Evolutionary conservation across 768 basidiomycete genomes (phyloP), one percentile per base, ranked within the genome.

Genomic region (Dioszegia crocea): DNA sequence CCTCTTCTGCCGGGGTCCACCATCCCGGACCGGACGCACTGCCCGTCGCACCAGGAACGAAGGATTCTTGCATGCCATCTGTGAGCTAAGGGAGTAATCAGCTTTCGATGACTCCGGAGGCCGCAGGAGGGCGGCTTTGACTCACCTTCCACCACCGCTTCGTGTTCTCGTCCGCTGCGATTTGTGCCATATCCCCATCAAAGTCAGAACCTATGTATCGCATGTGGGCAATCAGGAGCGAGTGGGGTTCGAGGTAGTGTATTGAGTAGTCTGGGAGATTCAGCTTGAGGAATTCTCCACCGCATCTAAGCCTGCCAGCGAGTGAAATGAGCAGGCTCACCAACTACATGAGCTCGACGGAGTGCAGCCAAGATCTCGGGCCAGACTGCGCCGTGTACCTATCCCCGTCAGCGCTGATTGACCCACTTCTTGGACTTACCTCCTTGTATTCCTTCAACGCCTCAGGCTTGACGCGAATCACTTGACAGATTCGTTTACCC

Each of bases 61-160:
- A 83, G 67, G 84, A 86, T 74, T 86, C 83, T 76, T 90, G 88
- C 87, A 89, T 87, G 3, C 68, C 79, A 71, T 88, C 88, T 0
- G 87, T 89, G 43, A 74, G 44, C 68, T 74, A 40, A 10, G n/a
- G 11, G 4, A 46, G 10, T 36, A 21, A 29, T 26, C 14, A 21
- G 45, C 8, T 31, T 43, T 14, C 2, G n/a, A n/a, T n/a, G n/a
- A n/a, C n/a, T n/a, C n/a, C n/a, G n/a, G n/a, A n/a, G n/a, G 19
- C 24, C 14, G 33, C 33, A 33, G 14, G 31, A 30, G 14, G 27
- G 5, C 57, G 27, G n/a, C n/a, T n/a, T n/a, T n/a, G 21, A 67
- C 68, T 70, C 48, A 88, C 72, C 64, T 80, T 77, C 88, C 88
- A 89, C 88, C 88, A 89, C 59, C 82, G 73, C 71, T 81, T 82